Evolutionary conservation across 1,284 basidiomycete genomes (phyloP), one percentile per base, ranked within the genome.

Genomic region (Fomitopsis pinicola): DNA sequence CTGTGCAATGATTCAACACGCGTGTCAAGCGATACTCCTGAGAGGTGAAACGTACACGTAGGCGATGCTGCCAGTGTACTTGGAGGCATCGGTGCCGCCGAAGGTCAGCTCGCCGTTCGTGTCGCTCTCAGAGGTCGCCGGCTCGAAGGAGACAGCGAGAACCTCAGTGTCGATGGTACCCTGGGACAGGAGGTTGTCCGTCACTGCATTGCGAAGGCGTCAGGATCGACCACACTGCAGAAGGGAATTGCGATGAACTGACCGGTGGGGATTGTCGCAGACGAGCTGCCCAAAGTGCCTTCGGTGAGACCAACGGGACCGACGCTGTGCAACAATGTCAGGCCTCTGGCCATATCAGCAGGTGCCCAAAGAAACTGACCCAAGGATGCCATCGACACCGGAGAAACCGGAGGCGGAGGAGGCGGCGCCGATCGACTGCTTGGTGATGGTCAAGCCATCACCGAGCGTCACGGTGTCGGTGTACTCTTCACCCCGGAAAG

Each of bases 391-490:
- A 68, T 87, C 80, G 15, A 79, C 73, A 50, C 78, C 80, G 0
- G 62, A 54, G 75, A 76, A 71, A 9, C 74, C 81, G n/a, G 56
- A 68, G 63, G 77, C 71, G 0, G 14, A 67, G 5, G 76, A 71
- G 30, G 86, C 85, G 59, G 84, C 83, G 62, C 85, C 86, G 61
- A 88, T 85, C 17, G 82, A 84, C 67, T 88, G 86, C 12, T 71
- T 56, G 19, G 62, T 55, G 65, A 78, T 72, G n/a, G 67, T 68
- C 42, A 78, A 59, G 48, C 69, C 69, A 5, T 58, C 52, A 17
- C 71, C 69, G 45, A 78, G 63, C 1, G 72, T 69, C 33, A 79
- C 72, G 12, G 69, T 69, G 69, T 86, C 85, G 35, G 69, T 76
- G 69, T 75, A 84, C 66, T 85, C 81, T 3, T 59, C 69, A 44